Evolutionary conservation across 495 filamentous ascomycete genomes (phyloP).

Genomic region (Ascodesmis nigricans): DNA sequence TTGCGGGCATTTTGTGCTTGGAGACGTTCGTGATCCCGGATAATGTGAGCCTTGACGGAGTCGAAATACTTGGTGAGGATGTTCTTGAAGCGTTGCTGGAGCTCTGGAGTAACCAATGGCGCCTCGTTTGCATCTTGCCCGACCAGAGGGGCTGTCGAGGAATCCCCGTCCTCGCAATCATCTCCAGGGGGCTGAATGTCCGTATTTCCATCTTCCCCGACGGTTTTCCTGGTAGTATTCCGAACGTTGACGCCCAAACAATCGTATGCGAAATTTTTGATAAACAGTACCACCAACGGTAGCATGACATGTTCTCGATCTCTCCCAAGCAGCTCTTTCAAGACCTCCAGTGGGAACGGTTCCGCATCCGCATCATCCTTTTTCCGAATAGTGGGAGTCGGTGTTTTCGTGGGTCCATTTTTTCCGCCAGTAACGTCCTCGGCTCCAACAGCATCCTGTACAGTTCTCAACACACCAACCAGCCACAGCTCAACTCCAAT

Average conservation of each 20-base stretch:
- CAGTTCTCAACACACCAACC: slow-evolving; percentile 59
- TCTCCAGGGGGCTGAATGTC: slow-evolving; percentile 30
- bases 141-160: slow-evolving; percentile 20
- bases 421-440: slow-evolving; percentile 57
- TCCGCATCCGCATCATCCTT: slow-evolving; percentile 28
- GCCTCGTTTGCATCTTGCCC: slow-evolving; percentile 38
- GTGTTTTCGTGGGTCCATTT: slow-evolving; percentile 29
- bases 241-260: slow-evolving; percentile 50
- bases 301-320: slow-evolving; percentile 84
- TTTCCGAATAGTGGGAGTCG: slow-evolving; percentile 20
- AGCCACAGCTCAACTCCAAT: slow-evolving; percentile 95
- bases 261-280: slow-evolving; percentile 94
- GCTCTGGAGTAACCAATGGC: slow-evolving; percentile 49
- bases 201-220: slow-evolving; percentile 54
- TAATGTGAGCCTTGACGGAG: slow-evolving; percentile 70
- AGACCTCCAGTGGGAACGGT: slow-evolving; percentile 82
- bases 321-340: slow-evolving; percentile 86
- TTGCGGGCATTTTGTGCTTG: slow-evolving; percentile 69
- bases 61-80: slow-evolving; percentile 80
- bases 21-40: slow-evolving; percentile 75
- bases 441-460: slow-evolving; percentile 71
- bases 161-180: slow-evolving; percentile 21
- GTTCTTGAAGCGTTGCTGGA: slow-evolving; percentile 70
- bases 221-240: slow-evolving; percentile 47
- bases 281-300: slow-evolving; percentile 76